Base-by-base conservation (phyloP, 2,329 filamentous ascomycete genomes). In the Hysterium pulicare region DNA sequence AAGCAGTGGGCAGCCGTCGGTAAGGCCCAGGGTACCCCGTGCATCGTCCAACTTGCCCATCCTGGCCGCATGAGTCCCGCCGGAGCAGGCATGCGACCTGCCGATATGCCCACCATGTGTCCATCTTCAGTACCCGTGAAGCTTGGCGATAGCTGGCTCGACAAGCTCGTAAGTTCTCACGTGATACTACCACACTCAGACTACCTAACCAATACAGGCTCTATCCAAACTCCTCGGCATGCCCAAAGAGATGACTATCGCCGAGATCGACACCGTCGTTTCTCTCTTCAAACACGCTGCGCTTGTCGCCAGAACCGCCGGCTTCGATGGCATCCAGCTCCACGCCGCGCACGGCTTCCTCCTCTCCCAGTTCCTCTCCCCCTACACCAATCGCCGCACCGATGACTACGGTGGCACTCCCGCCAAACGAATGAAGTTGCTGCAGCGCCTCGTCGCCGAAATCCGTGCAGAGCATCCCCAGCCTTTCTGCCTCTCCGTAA, bases 11-110 rank as follows among this genome's bases (percentile, higher is more conserved):
- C 36, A 13, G 17, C 8, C 5, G 36, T 22, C 6, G 69, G 67
- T n/a, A 83, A 81, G 60, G 67, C 67, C n/a, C 62, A 81, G 31
- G 81, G 74, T 19, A 74, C 68, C 37, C 66, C 83, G 8, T 67
- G 78, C 11, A 64, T 84, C 16, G 74, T 71, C 3, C 81, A 85
- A 55, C 66, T 85, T 44, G 74, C 71, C 39, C 82, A 85, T 54
- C 78, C 82, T 0, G 82, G 82, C 9, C 69, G 81, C 0, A 79
- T 83, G 57, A 69, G 68, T 8, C 58, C 63, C 4, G 63, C 76
- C n/a, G 71, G 77, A 41, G 53, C 64, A 8, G 24, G 24, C 13
- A 13, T 8, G 7, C 24, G 24, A n/a, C n/a, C n/a, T n/a, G n/a
- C n/a, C 13, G 24, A 13, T 13, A 8, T 28, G 8, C 13, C 13